Evolutionary conservation across 2,329 filamentous ascomycete species (phyloP), one percentile per base, ranked within the genome.

Genomic region (Pseudogymnoascus sp.): DNA sequence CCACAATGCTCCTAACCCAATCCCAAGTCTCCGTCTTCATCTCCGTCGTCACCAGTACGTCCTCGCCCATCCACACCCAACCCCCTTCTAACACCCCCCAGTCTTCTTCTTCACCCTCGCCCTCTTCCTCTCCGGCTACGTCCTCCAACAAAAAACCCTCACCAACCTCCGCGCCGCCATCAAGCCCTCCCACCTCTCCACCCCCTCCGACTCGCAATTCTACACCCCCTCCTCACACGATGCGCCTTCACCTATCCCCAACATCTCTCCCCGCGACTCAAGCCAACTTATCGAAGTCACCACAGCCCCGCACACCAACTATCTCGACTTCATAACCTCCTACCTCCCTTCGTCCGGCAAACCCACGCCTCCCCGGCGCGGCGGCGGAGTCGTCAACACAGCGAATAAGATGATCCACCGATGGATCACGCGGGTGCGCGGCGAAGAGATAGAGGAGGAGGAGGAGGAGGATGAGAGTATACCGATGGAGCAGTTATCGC

Each of bases 81-180:
- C 60, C n/a, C n/a, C 14, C 8, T 23, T 8, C 65, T 67, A 61
- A 68, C 63, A 16, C 39, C 34, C 34, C 14, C 31, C 65, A 88
- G 89, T 96, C 65, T 79, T 90, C 67, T 74, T 90, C 25, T 96
- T 91, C 76, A 96, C 92, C 2, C 76, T 87, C 39, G 84, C 92
- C 4, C 85, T 97, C 25, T 97, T 97, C 75, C 81, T 96, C 34
- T 92, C 90, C 62, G 93, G 93, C 71, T 96, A 96, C 75, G 84
- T 87, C 2, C 83, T 96, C 62, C 93, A 97, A 72, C 93, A 97
- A 76, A 86, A 91, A 70, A 95, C 92, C 0, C 85, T 96, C 4
- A 84, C 83, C 67, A 88, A 88, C 70, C 82, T 97, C 34, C 90
- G 93, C 71, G 79, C 81, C 64, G 90, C 90, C 16, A 88, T 96